Base-by-base conservation (phyloP, 2,329 filamentous ascomycete genomes). In the Neofusicoccum kwambonambiense region DNA sequence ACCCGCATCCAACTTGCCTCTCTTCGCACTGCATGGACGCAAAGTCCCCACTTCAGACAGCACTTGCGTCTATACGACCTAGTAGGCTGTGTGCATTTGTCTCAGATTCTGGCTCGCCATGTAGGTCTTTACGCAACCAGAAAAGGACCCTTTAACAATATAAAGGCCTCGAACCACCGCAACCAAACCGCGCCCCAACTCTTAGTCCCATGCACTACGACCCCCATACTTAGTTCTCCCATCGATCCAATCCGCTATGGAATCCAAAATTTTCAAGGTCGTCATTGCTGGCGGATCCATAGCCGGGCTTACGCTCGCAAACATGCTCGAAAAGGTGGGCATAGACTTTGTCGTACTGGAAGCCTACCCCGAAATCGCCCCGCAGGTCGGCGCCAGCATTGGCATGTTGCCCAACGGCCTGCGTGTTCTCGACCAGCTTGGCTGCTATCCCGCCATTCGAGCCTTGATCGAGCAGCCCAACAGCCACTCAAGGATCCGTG, bases 371-470 rank as follows among this genome's bases (percentile, higher is more conserved):
- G 57, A 69, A 0, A 66, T 72, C 27, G 68, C 69, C 9, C 69
- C 71, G 15, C 62, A 67, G 15, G 66, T 62, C 11, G 71, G 71
- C 4, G 71, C 71, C 1, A 65, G 65, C 37, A 69, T 73, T 19
- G 69, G 64, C 3, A 12, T 73, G 11, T 27, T 64, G 4, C 67
- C 71, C 1, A 67, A 66, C 7, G 65, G 62, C 6, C 27, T 58
- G 13, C 65, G 65, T 12, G 34, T 66, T 12, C 61, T 66, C 39
- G 65, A 66, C 47, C 65, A 66, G 35, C 34, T 66, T 17, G 65
- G 62, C n/a, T 9, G 35, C 11, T 66, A 60, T 19, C 41, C 44
- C 6, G 51, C 51, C 13, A 61, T 66, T 5, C 39, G 51, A 35
- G 61, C 39, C 2, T 51, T 62, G 45, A 56, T 64, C 17, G n/a